Evolutionary conservation across 1,284 basidiomycete species (phyloP).

Genomic region (Ustilago sp.): DNA sequence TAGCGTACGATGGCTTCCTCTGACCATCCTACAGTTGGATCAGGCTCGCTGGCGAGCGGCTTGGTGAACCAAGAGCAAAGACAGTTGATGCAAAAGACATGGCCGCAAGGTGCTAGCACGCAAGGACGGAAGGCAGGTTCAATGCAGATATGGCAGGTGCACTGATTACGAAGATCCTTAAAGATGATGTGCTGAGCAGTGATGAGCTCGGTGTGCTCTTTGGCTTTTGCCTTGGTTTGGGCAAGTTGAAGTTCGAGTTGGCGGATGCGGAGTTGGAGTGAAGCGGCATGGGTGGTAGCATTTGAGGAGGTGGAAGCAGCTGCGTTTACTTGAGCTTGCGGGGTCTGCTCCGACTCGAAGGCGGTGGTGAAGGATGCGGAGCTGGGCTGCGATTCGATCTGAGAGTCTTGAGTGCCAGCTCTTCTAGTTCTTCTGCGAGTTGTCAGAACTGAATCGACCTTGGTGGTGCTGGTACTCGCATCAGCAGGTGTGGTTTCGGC

Average conservation of each 20-base stretch:
- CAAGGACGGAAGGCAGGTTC: conserved; percentile 59
- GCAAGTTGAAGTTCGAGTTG: conserved; percentile 46
- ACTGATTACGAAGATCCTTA: conserved; percentile 41
- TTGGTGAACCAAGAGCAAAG: conserved; percentile 64
- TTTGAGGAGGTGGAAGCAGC: conserved; percentile 6
- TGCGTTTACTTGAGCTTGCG: conserved; percentile 8
- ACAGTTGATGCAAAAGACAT: conserved; percentile 65
- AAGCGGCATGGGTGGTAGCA: conserved; percentile 13
- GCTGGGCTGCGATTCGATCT: conserved; percentile 25
- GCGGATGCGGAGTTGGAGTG: conserved; percentile 35
- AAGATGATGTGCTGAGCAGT: conserved; percentile 39
- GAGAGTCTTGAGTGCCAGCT: conserved; percentile 20
- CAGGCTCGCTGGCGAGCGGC: conserved; percentile 40
- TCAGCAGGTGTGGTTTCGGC: neutral
- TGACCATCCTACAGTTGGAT: conserved; percentile 23
- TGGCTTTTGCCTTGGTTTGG: conserved; percentile 25
- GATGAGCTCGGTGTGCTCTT: conserved; percentile 26
- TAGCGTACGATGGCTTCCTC: conserved; percentile 15
- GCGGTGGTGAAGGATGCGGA: conserved; percentile 34
- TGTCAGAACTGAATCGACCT: conserved; percentile 5
- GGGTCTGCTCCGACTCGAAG: conserved; percentile 8
- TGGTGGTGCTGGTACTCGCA: neutral
- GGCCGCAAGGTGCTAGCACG: conserved; percentile 64
- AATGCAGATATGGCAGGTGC: conserved; percentile 58
- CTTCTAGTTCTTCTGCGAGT: conserved; percentile 34